Evolutionary conservation across 2,329 filamentous ascomycete species (phyloP), one percentile per base, ranked within the genome.

Genomic region (Pochonia chlamydosporia): DNA sequence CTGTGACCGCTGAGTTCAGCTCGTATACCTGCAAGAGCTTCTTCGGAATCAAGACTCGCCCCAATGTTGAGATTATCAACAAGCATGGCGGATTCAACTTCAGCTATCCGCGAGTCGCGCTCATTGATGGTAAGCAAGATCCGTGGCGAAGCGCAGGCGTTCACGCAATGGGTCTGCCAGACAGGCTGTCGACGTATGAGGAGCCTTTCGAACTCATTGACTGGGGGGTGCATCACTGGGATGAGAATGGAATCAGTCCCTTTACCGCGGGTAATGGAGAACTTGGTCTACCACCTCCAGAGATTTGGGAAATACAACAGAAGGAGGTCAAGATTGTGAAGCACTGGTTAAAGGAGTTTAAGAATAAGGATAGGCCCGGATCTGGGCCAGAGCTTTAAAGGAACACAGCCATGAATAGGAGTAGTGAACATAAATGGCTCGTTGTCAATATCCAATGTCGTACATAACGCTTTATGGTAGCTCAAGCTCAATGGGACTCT

Each of bases 161-260:
- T 1, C 82, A 92, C 43, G 83, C 82, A 1, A 76, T 81, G n/a
- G 76, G 72, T 1, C 75, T 81, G 1, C 70, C 74, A 0, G 66
- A 71, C 25, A 72, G 86, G 18, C 64, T 70, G 13, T 85, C 76
- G 39, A 87, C 85, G 0, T 66, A 70, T 0, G 75, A 73, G 41
- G 77, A 90, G 68, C 88, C 88, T 0, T 87, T 84, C 52, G 73
- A 88, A n/a, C 60, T 92, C 40, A 89, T 95, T 40, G 69, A 74
- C 3, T 76, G 77, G n/a, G 87, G 80, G 0, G 86, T 91, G 18
- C 89, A 95, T 63, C 87, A 92, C 61, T 93, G 86, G 84, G 85
- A 88, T 54, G 83, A 85, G 67, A 84, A 85, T 53, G 82, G 82
- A 1, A 56, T 86, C n/a, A 43, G 39, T 1, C 56, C 56, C 1